Base-by-base conservation (phyloP, 768 basidiomycete species). In the Lactifluus subvellereus region DNA sequence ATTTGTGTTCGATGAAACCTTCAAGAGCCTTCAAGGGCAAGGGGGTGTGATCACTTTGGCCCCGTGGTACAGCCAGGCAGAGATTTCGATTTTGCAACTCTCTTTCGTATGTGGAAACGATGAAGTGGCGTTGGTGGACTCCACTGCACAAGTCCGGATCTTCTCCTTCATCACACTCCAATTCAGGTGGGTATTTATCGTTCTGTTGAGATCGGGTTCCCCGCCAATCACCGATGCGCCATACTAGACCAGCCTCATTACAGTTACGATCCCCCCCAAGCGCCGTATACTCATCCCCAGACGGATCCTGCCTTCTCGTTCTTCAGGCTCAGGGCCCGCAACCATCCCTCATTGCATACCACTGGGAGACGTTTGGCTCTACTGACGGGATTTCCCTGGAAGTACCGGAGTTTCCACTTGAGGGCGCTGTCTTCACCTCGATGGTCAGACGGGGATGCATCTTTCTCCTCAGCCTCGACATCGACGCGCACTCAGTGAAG, bases 321-420 rank as follows among this genome's bases (percentile, higher is more conserved):
- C 64, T 74, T 6, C 73, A 76, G 9, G 18, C 65, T 2, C 32
- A 27, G 6, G 37, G 60, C 30, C 4, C 14, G 2, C 10, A 43
- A 9, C 20, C 63, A 6, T 47, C 58, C 40, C 45, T 81, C 2
- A 75, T 71, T 1, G 78, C 78, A 0, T 84, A 79, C 62, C 85
- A 86, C 65, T 84, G 79, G 81, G 73, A 71, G 4, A 82, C 82
- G 0, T 84, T 86, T 62, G 85, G 84, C 4, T 78, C 81, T 0
- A 73, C 76, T 0, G 67, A 72, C 11, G 84, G 83, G 14, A 79
- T 78, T 22, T 18, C 51, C 0, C 66, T 83, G 0, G 65, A 75
- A n/a, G 54, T 80, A 11, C 73, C 71, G 0, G 60, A 66, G 0
- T 64, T 73, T 18, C 59, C 67, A 3, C 53, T 65, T 2, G 67